Percentiles rank a stretch among this genome's conserved stretches.
Conservation (phyloP, 768 basidiomycete species). For the Suillus weaverae region DNA sequence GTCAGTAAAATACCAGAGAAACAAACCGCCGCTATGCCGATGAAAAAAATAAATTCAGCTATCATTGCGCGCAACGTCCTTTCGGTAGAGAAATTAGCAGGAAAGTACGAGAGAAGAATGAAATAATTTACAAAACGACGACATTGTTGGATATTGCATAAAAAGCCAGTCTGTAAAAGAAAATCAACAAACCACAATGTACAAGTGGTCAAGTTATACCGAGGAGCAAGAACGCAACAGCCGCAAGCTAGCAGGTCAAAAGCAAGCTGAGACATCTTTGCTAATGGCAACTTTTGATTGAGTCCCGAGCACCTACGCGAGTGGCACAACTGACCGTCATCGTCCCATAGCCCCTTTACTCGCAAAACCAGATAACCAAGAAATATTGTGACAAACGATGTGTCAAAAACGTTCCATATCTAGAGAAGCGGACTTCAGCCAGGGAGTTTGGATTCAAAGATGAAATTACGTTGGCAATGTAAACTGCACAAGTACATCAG, state of each 20-base stretch:
- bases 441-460: constrained; percentile 3
- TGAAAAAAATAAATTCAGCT: constrained; percentile 75
- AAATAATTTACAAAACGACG: constrained; percentile 57
- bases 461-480: constrained; percentile 71
- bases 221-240: constrained; percentile 83
- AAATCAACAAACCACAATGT: constrained; percentile 4
- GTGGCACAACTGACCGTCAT: constrained; percentile 45
- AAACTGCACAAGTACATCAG: constrained; percentile 46
- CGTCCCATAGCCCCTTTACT: constrained; percentile 54
- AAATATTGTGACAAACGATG: constrained; percentile 70
- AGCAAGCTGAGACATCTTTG: constrained; percentile 52
- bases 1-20: constrained; percentile 76
- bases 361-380: constrained; percentile 66
- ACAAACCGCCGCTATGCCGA: constrained; percentile 72
- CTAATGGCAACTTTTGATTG: constrained; percentile 27
- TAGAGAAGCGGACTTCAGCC: constrained; percentile 29
- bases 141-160: constrained; percentile 79
- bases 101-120: neutral
- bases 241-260: constrained; percentile 86
- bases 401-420: constrained; percentile 93
- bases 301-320: neutral
- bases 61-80: constrained; percentile 85
- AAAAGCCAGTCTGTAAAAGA: constrained; percentile 60
- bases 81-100: constrained; percentile 9
- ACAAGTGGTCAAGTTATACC: constrained; percentile 37